Evolutionary conservation across 768 basidiomycete species (phyloP).

Genomic region (Boletus fagicola): DNA sequence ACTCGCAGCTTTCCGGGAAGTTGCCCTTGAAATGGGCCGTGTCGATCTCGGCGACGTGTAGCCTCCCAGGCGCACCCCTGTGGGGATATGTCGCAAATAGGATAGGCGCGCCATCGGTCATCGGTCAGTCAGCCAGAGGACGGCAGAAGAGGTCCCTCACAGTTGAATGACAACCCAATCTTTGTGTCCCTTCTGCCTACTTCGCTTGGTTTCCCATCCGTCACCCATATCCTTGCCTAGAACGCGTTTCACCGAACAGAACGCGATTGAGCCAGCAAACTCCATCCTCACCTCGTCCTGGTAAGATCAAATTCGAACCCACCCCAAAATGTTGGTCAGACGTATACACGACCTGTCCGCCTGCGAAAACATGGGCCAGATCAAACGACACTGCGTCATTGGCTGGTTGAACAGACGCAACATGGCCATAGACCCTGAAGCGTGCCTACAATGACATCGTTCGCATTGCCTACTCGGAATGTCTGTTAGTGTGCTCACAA

Average conservation of each 20-base stretch:
- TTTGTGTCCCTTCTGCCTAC: slow-evolving; percentile 71
- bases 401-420: slow-evolving; percentile 60
- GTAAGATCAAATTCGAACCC: slow-evolving; percentile 86
- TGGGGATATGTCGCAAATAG: background rate
- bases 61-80: slow-evolving; percentile 70
- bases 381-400: slow-evolving; percentile 59
- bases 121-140: background rate
- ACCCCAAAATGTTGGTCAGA: slow-evolving; percentile 97
- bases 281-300: slow-evolving; percentile 67
- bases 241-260: background rate
- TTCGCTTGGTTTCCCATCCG: slow-evolving; percentile 97
- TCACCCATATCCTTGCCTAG: slow-evolving; percentile 89
- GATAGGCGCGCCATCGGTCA: background rate
- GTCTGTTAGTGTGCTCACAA: slow-evolving; percentile 47
- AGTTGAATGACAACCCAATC: slow-evolving; percentile 92
- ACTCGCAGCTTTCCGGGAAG: slow-evolving; percentile 84
- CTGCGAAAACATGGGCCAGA: slow-evolving; percentile 86
- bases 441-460: slow-evolving; percentile 58
- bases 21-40: slow-evolving; percentile 96
- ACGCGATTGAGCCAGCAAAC: background rate
- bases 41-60: slow-evolving; percentile 85
- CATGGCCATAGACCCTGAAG: slow-evolving; percentile 87
- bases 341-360: slow-evolving; percentile 77
- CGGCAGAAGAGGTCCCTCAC: slow-evolving; percentile 40
- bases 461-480: background rate